Base-by-base conservation (phyloP, 2,329 filamentous ascomycete genomes). In the Fusarium sp. region DNA sequence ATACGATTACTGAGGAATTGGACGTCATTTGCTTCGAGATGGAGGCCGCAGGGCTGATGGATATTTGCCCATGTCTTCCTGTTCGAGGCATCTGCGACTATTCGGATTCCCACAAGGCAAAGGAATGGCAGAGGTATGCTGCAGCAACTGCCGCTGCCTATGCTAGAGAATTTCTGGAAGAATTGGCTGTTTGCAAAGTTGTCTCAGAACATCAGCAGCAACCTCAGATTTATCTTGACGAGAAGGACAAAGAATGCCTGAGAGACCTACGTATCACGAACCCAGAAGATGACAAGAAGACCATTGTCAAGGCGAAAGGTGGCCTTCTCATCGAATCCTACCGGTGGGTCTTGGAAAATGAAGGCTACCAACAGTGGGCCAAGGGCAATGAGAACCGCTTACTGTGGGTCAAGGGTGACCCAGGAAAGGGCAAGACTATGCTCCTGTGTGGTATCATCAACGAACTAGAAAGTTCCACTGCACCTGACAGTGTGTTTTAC, bases 71-170 rank as follows among this genome's bases (percentile, higher is more conserved):
- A 0, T 82, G 78, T 25, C 60, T 83, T 0, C 73, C 80, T 0
- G 78, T 84, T 20, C 76, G 80, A 15, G 81, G 80, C 0, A 81
- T 83, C 0, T 83, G 77, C 24, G 79, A 82, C 45, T 83, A 82
- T 81, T 60, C 59, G 0, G 59, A 62, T 13, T 34, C 59, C 0
- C 59, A 62, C 18, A 62, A 62, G 13, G 20, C 27, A 2, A 60
- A 62, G 5, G 25, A 43, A 8, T 62, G 47, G 46, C 59, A 62
- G 16, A n/a, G 20, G 0, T 62, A 62, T 29, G 55, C 59, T 8
- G 55, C 55, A 1, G 40, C 41, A 24, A 46, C 32, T 5, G 59
- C 59, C 2, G 55, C 59, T 4, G 55, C 59, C 0, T 62, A 62
- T 24, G 46, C 59, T 0, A 58, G 30, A 2, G 70, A 70, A 8